These are phyloP conservation scores for Paramecium bursaria DNA, from an alignment of 73 alveolate genomes.

Conservation along the genomic window DNA sequence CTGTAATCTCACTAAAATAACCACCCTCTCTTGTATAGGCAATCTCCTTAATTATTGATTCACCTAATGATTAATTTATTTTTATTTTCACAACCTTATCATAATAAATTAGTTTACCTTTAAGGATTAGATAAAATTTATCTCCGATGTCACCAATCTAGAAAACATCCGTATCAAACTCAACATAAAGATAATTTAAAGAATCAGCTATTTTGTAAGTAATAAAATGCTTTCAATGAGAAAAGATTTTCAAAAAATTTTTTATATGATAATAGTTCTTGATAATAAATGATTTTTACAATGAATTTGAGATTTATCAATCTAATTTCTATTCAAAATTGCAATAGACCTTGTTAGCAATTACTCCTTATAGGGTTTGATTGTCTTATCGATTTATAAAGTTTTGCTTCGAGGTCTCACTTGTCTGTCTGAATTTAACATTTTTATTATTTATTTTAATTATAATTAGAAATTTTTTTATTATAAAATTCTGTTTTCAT, in stretches of 20 bases:
- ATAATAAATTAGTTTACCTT: background rate
- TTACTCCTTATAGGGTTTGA: background rate
- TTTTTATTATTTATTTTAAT: no score
- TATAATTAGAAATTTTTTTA: no score
- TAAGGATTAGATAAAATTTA: background rate
- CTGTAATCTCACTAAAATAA: slow-evolving; percentile 18
- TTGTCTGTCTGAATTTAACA: no score
- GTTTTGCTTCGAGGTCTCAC: slow-evolving; percentile 59
- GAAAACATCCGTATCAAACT: background rate
- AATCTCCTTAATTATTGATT: slow-evolving; percentile 3
- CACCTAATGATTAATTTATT: slow-evolving; percentile 35
- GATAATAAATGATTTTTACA: slow-evolving; percentile 1
- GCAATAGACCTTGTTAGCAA: background rate
- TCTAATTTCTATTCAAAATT: slow-evolving; percentile 9
- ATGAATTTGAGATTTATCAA: slow-evolving; percentile 4
- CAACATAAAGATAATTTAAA: background rate
- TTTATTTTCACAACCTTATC: background rate
- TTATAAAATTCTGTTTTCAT: no score
- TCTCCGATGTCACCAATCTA: slow-evolving; percentile 26
- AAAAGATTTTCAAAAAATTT: slow-evolving; percentile 23
- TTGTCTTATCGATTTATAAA: background rate
- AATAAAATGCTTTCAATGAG: background rate
- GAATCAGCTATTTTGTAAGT: slow-evolving; percentile 28
- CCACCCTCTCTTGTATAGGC: slow-evolving; percentile 31
- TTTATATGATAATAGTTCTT: slow-evolving; percentile 6